Conservation (phyloP, 2,329 filamentous ascomycete species). For the Epicoccum nigrum region DNA sequence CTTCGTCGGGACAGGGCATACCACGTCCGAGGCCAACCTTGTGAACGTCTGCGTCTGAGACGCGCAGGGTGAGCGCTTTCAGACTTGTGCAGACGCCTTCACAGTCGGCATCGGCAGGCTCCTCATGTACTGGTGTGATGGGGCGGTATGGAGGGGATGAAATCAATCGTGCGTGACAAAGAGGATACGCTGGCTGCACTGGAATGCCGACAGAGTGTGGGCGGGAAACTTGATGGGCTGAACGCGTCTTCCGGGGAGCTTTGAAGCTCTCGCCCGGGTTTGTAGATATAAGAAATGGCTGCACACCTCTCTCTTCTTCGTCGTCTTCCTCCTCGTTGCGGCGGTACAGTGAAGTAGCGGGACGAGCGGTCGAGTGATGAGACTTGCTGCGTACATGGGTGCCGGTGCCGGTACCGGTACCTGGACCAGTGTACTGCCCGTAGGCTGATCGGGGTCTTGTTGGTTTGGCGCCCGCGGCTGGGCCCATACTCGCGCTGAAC, state of each 20-base stretch:
- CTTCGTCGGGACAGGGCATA: constrained; percentile 35
- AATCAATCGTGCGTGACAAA: constrained; percentile 25
- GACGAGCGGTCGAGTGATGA: constrained; percentile 51
- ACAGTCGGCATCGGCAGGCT: constrained; percentile 39
- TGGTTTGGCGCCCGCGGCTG: constrained; percentile 58
- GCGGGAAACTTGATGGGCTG: constrained; percentile 28
- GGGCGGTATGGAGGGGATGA: constrained; percentile 35
- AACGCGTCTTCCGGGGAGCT: constrained; percentile 36
- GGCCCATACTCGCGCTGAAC: constrained; percentile 62
- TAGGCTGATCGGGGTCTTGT: constrained; percentile 58
- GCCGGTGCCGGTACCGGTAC: too few species aligned
- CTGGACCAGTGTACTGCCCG: constrained; percentile 24
- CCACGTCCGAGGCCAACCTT: constrained; percentile 33
- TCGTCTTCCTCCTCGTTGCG: constrained; percentile 51
- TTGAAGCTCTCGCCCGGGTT: constrained; percentile 36
- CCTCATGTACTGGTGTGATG: constrained; percentile 34
- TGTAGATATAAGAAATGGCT: constrained; percentile 49
- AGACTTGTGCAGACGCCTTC: constrained; percentile 34
- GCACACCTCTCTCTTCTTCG: constrained; percentile 53
- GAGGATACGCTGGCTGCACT: constrained; percentile 21
- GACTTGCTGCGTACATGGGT: constrained; percentile 56
- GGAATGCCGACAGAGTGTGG: constrained; percentile 25
- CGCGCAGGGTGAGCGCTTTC: constrained; percentile 34
- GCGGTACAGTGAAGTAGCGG: constrained; percentile 49
- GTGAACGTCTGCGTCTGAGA: constrained; percentile 25